A percentile compares a stretch with the other conserved stretches of the same genome.
Evolutionary conservation across 2,329 filamentous ascomycete species (phyloP).

Genomic region (Polychaeton citri): DNA sequence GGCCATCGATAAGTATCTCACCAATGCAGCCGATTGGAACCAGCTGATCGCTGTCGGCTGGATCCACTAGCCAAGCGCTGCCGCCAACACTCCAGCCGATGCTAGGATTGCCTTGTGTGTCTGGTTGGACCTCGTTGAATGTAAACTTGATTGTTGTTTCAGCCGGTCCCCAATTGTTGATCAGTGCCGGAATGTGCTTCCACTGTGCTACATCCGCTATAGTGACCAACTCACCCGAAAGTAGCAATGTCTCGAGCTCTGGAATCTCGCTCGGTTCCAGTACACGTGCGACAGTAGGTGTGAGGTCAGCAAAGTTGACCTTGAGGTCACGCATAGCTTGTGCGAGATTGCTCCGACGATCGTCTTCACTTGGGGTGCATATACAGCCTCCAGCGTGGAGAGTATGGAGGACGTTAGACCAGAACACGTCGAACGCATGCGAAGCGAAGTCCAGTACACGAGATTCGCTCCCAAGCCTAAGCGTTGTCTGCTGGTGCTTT

Average conservation of each 20-base stretch:
- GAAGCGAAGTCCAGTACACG: background rate
- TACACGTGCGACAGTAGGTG: background rate
- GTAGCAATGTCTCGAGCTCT: background rate
- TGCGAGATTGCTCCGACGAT: background rate
- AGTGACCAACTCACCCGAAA: background rate
- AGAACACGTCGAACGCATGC: background rate
- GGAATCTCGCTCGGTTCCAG: background rate
- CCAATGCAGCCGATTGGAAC: constrained; percentile 33
- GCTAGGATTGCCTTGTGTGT: constrained; percentile 14
- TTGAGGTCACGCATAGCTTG: background rate
- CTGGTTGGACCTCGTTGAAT: constrained; percentile 1
- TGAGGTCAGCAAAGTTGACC: background rate
- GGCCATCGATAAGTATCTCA: constrained; percentile 35
- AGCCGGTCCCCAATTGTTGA: background rate
- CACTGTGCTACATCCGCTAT: too few species aligned
- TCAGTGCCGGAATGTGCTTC: background rate
- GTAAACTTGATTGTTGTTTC: constrained; percentile 1
- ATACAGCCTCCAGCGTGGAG: background rate
- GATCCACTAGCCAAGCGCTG: constrained; percentile 19
- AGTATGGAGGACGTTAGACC: background rate
- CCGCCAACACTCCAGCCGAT: too few species aligned
- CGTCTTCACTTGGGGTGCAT: background rate
- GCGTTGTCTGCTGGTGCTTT: background rate
- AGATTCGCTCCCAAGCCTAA: background rate
- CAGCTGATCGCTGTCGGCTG: constrained; percentile 9